Evolutionary conservation across 352 stramenopile genomes (phyloP), one percentile per base, ranked within the genome.

Genomic region (Hyaloperonospora brassicae): DNA sequence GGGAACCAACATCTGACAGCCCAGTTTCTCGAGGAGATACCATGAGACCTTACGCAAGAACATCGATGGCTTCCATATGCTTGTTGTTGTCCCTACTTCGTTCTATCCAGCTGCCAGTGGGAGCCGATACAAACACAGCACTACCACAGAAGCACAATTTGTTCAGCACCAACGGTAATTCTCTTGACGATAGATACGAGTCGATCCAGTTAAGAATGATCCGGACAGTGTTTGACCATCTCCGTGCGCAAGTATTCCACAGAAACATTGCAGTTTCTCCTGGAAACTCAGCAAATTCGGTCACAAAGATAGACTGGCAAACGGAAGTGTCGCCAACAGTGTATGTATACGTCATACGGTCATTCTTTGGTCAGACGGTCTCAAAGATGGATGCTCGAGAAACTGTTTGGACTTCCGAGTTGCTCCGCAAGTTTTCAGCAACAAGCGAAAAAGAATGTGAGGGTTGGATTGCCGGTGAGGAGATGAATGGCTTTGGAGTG

Each of bases 401-500:
- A 49, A 50, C 30, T 10, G 38, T 64, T 62, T 53, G 70, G 17
- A 56, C 42, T 31, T 59, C 66, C 1, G 66, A 73, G 25, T 50
- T 80, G 41, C 68, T 80, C 53, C 63, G 53, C 9, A 80, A 64
- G 27, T 47, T 80, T n/a, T 60, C 68, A 38, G 56, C 56, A 17
- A 61, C n/a, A 42, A 55, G 35, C 35, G 17, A 57, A 3, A 53
- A 68, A 5, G 59, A 73, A 45, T 56, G 47, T 11, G 59, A 67
- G 24, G 50, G 47, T 17, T 55, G 43, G 7, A 41, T 61, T 11
- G 46, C 34, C 50, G 56, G 41, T 17, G 62, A 66, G 21, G 73
- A 73, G 24, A 54, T 84, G 12, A 73, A 71, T 52, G 75, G 75
- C 8, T 86, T 82, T 48, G 75, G 75, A 7, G 61, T 86, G 12